A percentile compares a stretch with the other conserved stretches of the same genome.
Evolutionary conservation across 805 yeast species (phyloP).

Genomic region (Saccharomycopsis javanensis): DNA sequence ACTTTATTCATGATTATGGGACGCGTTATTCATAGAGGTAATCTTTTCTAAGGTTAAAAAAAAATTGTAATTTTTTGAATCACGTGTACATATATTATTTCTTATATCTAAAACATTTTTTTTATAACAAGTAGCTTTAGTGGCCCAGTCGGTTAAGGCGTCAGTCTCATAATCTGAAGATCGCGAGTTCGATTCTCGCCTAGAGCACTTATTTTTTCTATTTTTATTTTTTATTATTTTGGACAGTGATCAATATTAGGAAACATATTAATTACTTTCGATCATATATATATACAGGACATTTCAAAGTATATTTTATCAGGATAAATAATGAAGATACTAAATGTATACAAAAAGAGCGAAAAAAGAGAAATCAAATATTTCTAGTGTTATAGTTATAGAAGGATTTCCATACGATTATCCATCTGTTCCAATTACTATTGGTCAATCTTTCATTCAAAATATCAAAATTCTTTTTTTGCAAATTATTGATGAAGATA

Average conservation of each 20-base stretch:
- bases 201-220: neutral
- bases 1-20: too few species aligned
- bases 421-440: conserved; percentile 23
- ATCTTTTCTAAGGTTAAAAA: too few species aligned
- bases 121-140: conserved; percentile 25
- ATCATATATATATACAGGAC: too few species aligned
- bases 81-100: too few species aligned
- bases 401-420: conserved; percentile 23
- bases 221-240: neutral
- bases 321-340: too few species aligned
- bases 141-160: conserved; percentile 74
- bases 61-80: too few species aligned
- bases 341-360: too few species aligned
- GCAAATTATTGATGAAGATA: conserved; percentile 50
- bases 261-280: too few species aligned
- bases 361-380: conserved; percentile 12
- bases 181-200: conserved; percentile 40
- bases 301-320: too few species aligned
- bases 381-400: conserved; percentile 22
- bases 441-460: conserved; percentile 22
- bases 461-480: conserved; percentile 56
- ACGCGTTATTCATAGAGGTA: too few species aligned
- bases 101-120: too few species aligned
- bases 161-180: conserved; percentile 84
- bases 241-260: too few species aligned